Evolutionary conservation across 495 filamentous ascomycete genomes (phyloP).

Genomic region (Bathelium albidoporum): DNA sequence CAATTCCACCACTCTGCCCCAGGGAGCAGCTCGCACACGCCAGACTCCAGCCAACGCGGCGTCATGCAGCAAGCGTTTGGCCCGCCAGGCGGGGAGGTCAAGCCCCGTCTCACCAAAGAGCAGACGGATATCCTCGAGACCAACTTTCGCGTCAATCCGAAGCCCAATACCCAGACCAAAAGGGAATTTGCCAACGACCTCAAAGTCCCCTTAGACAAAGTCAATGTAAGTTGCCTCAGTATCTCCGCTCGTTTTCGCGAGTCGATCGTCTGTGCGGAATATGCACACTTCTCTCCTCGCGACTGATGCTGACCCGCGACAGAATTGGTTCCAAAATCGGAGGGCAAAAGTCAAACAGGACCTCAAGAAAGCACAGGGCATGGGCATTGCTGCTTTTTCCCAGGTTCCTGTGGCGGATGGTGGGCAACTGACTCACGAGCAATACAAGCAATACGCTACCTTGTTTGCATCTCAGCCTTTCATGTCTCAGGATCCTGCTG

Average conservation of each 20-base stretch:
- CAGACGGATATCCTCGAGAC: conserved; percentile 35
- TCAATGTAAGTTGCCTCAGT: conserved; percentile 28
- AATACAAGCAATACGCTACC: neutral
- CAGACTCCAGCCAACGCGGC: neutral
- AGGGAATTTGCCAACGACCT: conserved; percentile 31
- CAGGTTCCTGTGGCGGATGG: neutral
- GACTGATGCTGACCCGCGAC: conserved; percentile 10
- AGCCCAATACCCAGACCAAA: conserved; percentile 32
- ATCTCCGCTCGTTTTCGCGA: neutral
- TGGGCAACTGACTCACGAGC: conserved; percentile 1
- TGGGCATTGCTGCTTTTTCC: conserved; percentile 1
- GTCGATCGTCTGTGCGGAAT: neutral
- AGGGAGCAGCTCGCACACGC: neutral
- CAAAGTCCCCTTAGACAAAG: conserved; percentile 33
- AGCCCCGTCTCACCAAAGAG: conserved; percentile 35
- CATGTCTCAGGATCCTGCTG: neutral
- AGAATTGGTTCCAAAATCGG: conserved; percentile 40
- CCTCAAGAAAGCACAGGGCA: conserved; percentile 25
- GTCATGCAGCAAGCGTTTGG: conserved; percentile 2
- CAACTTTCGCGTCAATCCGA: conserved; percentile 29
- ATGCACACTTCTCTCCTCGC: neutral
- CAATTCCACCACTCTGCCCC: neutral
- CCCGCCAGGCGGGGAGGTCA: conserved; percentile 24
- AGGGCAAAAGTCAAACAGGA: conserved; percentile 37
- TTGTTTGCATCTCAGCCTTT: neutral